phyloP scores from a whole-genome alignment of 2,329 filamentous ascomycete species.

The Cadophora sp. region DNA sequence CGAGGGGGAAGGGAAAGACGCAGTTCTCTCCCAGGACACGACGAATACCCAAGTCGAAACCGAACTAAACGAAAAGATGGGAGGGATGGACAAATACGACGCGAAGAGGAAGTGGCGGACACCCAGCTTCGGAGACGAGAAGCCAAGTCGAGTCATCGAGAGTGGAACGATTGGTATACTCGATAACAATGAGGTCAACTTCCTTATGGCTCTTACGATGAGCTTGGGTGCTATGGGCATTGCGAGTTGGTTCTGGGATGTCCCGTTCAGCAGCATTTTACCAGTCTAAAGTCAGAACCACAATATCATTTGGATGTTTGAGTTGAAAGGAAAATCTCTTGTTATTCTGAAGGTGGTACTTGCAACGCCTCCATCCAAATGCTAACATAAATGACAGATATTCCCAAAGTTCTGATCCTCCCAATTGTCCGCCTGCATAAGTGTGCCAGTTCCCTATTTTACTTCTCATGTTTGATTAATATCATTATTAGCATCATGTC shows the following conservation, averaged over 20 bases:
- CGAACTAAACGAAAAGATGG: slow-evolving; percentile 46
- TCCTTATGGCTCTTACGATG: slow-evolving; percentile 86
- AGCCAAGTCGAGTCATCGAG: slow-evolving; percentile 60
- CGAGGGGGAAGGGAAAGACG: slow-evolving; percentile 52
- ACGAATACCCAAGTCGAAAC: slow-evolving; percentile 43
- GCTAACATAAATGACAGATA: not conserved
- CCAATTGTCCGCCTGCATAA: slow-evolving; percentile 1
- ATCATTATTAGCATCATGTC: not conserved
- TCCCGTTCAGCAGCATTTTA: slow-evolving; percentile 56
- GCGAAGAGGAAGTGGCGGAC: slow-evolving; percentile 56
- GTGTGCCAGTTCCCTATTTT: not conserved
- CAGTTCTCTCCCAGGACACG: slow-evolving; percentile 48
- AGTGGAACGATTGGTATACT: slow-evolving; percentile 74
- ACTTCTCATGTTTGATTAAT: not conserved
- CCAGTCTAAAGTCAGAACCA: slow-evolving; percentile 20
- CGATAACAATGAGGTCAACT: slow-evolving; percentile 96
- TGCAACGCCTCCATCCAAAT: not conserved
- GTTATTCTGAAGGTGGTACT: slow-evolving; percentile 2
- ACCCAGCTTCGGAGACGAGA: slow-evolving; percentile 61
- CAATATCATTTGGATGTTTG: not conserved
- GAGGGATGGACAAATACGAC: slow-evolving; percentile 57
- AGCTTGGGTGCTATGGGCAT: slow-evolving; percentile 78
- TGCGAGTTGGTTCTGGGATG: slow-evolving; percentile 65
- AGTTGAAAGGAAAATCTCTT: not conserved
- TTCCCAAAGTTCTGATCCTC: not conserved